phyloP scores from a whole-genome alignment of 495 filamentous ascomycete species.

The Podospora pseudoanserina region DNA sequence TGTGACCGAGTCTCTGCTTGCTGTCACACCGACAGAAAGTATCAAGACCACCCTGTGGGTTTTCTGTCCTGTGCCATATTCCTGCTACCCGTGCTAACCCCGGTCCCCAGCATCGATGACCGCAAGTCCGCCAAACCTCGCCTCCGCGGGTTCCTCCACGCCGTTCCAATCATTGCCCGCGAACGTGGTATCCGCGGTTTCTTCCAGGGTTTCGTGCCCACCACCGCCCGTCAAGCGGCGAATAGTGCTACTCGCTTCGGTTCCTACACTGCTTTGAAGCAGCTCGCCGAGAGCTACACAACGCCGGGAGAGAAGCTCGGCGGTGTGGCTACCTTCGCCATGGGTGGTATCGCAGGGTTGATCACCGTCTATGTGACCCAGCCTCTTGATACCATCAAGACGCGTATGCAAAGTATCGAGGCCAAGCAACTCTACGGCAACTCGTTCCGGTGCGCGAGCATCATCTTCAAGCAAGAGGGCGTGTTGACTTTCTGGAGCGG shows the following conservation, averaged over 20 bases:
- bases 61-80: background rate
- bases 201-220: conserved; percentile 95
- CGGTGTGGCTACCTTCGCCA: conserved; percentile 80
- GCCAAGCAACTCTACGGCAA: conserved; percentile 81
- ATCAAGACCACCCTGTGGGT: conserved; percentile 89
- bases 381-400: conserved; percentile 94
- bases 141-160: conserved; percentile 90
- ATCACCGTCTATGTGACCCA: conserved; percentile 93
- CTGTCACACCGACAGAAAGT: conserved; percentile 95
- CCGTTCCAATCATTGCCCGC: conserved; percentile 75
- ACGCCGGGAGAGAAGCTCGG: conserved; percentile 94
- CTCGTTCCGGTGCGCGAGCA: conserved; percentile 75
- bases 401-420: conserved; percentile 96
- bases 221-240: conserved; percentile 88
- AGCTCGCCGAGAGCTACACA: conserved; percentile 87
- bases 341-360: conserved; percentile 83
- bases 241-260: conserved; percentile 89
- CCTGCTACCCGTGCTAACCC: background rate
- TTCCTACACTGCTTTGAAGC: conserved; percentile 84
- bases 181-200: conserved; percentile 88
- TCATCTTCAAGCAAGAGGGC: conserved; percentile 87
- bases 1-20: conserved; percentile 86
- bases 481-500: conserved; percentile 91
- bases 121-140: conserved; percentile 82
- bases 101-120: conserved; percentile 73